Base-by-base conservation (phyloP, 257 asterid genomes). In the Thymus mandschuricus region DNA sequence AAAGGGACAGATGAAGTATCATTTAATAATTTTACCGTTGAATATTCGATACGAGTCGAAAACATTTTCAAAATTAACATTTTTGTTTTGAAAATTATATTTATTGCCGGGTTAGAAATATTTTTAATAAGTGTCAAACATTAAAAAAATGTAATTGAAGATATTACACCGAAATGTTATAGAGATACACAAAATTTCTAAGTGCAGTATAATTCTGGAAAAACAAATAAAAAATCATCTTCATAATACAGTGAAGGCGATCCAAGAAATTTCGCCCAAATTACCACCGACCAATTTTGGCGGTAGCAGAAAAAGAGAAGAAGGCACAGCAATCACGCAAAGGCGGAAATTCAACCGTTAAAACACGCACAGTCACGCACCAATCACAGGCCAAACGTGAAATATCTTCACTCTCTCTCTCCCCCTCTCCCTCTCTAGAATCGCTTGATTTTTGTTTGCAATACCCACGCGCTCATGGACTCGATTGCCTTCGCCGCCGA, bases 401-500 rank as follows among this genome's bases (percentile, higher is more conserved):
- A 60, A 74, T 66, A 74, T 74, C 79, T 52, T 7, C 41, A 6
- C 31, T 59, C 30, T 10, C 52, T 3, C 49, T 29, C 55, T 62
- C 41, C 33, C 12, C 8, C 44, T 56, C 44, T 29, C 54, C 3
- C 41, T 33, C 27, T 4, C 27, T 11, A 10, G 35, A 48, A 44
- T 72, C 48, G 57, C 66, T 63, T 48, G 66, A 15, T 65, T 44
- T 56, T 58, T 79, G 35, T 46, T 69, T 64, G n/a, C 65, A 11
- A 55, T 54, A 27, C 45, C 61, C 3, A n/a, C 60, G 7, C 48
- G 27, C 38, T 45, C 58, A 83, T 86, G 91, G 89, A 77, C 52
- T 72, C 87, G 3, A 64, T 80, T 51, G 2, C 69, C 54, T 21
- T 58, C 60, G 59, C 75, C 40, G 77, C 78, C 7, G 81, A 66